Evolutionary conservation across 352 stramenopile species (phyloP).

Genomic region (Phytophthora europaea): DNA sequence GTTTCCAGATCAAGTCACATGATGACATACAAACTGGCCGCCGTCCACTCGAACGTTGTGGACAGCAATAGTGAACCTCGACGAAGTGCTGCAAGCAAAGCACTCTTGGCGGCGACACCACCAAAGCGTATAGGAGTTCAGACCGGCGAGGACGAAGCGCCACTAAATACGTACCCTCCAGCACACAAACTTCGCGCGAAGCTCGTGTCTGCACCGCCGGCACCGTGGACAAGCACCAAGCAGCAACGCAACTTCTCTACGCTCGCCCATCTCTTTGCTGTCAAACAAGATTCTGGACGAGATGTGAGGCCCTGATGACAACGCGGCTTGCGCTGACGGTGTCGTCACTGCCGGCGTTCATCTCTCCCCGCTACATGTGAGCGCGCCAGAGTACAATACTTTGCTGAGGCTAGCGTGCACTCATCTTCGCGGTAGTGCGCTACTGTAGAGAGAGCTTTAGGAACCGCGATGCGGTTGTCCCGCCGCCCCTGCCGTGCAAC

Average conservation of each 20-base stretch:
- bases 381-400: not conserved
- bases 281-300: constrained; percentile 5
- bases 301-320: not conserved
- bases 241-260: not conserved
- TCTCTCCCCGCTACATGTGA: constrained; percentile 2
- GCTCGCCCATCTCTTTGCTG: constrained; percentile 8
- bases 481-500: constrained; percentile 2
- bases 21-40: too few species aligned
- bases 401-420: not conserved
- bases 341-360: constrained; percentile 3
- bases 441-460: not conserved
- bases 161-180: not conserved
- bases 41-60: too few species aligned
- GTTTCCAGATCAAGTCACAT: too few species aligned
- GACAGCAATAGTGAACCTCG: too few species aligned
- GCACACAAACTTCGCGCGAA: not conserved
- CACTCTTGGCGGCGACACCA: too few species aligned
- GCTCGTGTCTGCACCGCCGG: constrained; percentile 3
- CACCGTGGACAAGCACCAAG: constrained; percentile 3
- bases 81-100: too few species aligned
- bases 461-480: not conserved
- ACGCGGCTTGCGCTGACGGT: not conserved
- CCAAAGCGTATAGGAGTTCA: too few species aligned
- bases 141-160: not conserved
- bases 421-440: not conserved